Evolutionary conservation across 352 stramenopile genomes (phyloP), one percentile per base, ranked within the genome.

Genomic region (Pythium rhizo-oryzae): DNA sequence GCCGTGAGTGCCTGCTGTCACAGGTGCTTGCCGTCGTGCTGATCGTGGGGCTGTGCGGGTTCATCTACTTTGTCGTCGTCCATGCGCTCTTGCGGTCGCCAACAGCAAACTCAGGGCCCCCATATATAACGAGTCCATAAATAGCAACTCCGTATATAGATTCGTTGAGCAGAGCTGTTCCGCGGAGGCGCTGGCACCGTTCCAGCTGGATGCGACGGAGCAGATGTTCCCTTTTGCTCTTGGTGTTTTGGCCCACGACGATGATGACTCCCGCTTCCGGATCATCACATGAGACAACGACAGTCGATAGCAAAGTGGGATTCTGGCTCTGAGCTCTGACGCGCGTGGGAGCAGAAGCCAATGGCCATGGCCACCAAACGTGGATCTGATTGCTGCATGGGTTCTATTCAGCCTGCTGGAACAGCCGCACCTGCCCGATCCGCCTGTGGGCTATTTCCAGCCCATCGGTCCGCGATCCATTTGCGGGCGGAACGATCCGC

Each of bases 51-150:
- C 53, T 89, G 4, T 76, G 71, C 30, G 64, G 59, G 39, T 88
- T 88, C 69, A 81, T 85, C 72, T 84, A 88, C 62, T 75, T 77
- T 44, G 75, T 76, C 12, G 61, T 79, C 28, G 47, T 78, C 19
- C 68, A 81, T 23, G 37, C 50, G 44, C 55, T 73, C 15, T 37
- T 64, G 11, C 63, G 55, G 30, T 44, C 46, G 11, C 33, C 53
- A 11, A 13, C 23, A 24, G 18, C 19, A 13, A 12, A 13, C 13
- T 1, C 21, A 13, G 16, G 1, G 9, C 15, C 39, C 47, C 65
- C 58, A 62, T 66, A 71, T 66, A 19, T 56, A 46, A 47, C 65
- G 0, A 11, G 44, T 62, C 65, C 65, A 44, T 71, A 65, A 71
- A 71, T 62, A 57, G 13, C 21, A 12, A 30, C 41, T 54, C 43